Evolutionary conservation across 495 filamentous ascomycete genomes (phyloP).

Genomic region (Daldinia childiae): DNA sequence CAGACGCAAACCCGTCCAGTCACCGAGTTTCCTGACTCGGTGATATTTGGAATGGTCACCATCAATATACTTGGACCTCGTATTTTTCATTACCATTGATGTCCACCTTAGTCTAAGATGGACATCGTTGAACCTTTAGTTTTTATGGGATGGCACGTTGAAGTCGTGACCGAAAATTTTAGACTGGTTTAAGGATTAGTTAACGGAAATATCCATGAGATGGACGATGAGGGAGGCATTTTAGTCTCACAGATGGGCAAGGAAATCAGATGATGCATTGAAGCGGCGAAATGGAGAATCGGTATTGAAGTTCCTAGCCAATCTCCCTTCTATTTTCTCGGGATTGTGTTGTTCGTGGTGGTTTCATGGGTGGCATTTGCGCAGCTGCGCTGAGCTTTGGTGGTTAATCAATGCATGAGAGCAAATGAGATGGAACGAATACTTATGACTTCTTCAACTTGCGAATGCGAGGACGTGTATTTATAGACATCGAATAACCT

Average conservation of each 20-base stretch:
- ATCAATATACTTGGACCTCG: constrained; percentile 1
- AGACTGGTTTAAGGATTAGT: constrained; percentile 16
- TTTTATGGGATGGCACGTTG: neutral
- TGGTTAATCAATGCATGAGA: constrained; percentile 31
- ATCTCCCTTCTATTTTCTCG: constrained; percentile 1
- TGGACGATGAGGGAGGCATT: constrained; percentile 1
- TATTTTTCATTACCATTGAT: neutral
- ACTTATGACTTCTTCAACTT: constrained; percentile 15
- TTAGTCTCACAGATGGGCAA: neutral
- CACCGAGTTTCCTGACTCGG: neutral
- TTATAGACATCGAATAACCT: constrained; percentile 25
- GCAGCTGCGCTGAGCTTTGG: constrained; percentile 11
- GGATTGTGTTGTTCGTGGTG: constrained; percentile 4
- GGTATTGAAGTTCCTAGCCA: neutral
- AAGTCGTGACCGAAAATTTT: neutral
- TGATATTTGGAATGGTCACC: neutral
- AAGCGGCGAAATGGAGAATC: constrained; percentile 33
- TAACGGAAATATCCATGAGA: constrained; percentile 9
- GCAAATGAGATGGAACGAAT: constrained; percentile 33
- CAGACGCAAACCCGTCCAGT: neutral
- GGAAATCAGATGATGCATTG: constrained; percentile 32
- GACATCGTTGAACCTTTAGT: constrained; percentile 1
- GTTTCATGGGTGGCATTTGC: constrained; percentile 17
- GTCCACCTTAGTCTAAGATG: neutral
- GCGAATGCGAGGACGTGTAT: constrained; percentile 10